Evolutionary conservation across 108 stramenopile genomes (phyloP).

Genomic region (Pseudonitzschia pungens): DNA sequence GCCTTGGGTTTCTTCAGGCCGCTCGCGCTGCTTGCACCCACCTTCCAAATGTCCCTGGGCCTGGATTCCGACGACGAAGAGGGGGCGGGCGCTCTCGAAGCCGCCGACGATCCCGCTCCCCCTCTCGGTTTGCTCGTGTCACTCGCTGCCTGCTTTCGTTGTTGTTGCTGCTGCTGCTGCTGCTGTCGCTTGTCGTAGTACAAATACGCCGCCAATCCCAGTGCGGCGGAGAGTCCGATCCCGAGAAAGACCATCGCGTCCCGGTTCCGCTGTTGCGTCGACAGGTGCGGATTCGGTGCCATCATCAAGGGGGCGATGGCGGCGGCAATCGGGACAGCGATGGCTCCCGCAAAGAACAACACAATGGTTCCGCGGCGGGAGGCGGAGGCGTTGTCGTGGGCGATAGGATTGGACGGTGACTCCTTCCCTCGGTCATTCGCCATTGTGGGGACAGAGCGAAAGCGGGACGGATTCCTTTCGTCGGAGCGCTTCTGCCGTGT

Average conservation of each 20-base stretch:
- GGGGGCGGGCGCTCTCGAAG: no score
- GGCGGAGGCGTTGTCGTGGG: not conserved
- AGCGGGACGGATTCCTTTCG: no score
- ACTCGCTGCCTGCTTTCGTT: not conserved
- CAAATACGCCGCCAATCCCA: conserved; percentile 17
- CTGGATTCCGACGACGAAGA: no score
- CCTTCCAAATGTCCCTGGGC: not conserved
- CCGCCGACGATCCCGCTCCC: no score
- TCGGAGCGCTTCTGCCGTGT: no score
- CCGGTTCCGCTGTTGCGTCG: not conserved
- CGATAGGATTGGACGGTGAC: no score
- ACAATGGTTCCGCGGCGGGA: not conserved
- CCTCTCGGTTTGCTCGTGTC: no score
- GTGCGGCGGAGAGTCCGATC: not conserved
- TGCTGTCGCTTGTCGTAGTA: not conserved
- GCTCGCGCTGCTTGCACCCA: not conserved
- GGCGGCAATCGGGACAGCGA: conserved; percentile 8
- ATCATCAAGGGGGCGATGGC: not conserved
- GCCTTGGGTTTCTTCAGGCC: not conserved
- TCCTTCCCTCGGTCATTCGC: no score
- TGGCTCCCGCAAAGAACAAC: conserved; percentile 9
- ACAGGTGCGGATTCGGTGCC: not conserved
- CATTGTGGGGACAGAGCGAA: no score
- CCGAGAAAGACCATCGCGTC: conserved; percentile 1
- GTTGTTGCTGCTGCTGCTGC: not conserved